Conservation (phyloP, 805 yeast species). For the Candida chauliodis region DNA sequence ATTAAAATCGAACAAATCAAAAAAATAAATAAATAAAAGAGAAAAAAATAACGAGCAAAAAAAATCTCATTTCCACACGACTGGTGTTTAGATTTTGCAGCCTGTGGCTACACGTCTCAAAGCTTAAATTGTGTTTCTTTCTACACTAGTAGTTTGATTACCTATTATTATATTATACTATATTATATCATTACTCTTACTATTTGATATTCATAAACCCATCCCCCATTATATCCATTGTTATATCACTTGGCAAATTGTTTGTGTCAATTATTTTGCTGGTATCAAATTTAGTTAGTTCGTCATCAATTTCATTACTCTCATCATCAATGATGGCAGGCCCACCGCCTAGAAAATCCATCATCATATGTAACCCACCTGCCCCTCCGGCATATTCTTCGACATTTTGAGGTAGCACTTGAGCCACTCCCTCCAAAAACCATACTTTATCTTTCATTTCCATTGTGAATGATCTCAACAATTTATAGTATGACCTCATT, state of each 20-base stretch:
- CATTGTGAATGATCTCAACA: conserved; percentile 75
- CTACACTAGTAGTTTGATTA: too few relatives aligned
- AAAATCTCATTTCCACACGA: neutral
- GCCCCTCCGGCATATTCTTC: conserved; percentile 85
- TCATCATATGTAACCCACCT: conserved; percentile 90
- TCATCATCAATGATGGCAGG: conserved; percentile 36
- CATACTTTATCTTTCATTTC: conserved; percentile 89
- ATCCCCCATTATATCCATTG: conserved; percentile 49
- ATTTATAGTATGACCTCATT: conserved; percentile 81
- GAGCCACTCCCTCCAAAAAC: conserved; percentile 90
- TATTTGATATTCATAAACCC: conserved; percentile 34
- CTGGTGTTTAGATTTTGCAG: neutral
- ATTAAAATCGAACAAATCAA: neutral
- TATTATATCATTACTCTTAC: conserved; percentile 1
- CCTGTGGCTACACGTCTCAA: neutral
- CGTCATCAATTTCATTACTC: conserved; percentile 12
- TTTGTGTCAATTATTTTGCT: conserved; percentile 51
- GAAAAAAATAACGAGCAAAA: neutral
- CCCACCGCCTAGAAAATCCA: conserved; percentile 77
- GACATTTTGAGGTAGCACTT: conserved; percentile 85
- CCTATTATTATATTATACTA: too few relatives aligned
- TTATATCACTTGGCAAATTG: conserved; percentile 54
- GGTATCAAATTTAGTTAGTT: conserved; percentile 39
- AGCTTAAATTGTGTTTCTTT: too few relatives aligned
- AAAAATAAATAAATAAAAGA: too few relatives aligned